Percentiles rank a stretch among this genome's conserved stretches.
Evolutionary conservation across 352 stramenopile genomes (phyloP).

Genomic region (Phytophthora brassicae): DNA sequence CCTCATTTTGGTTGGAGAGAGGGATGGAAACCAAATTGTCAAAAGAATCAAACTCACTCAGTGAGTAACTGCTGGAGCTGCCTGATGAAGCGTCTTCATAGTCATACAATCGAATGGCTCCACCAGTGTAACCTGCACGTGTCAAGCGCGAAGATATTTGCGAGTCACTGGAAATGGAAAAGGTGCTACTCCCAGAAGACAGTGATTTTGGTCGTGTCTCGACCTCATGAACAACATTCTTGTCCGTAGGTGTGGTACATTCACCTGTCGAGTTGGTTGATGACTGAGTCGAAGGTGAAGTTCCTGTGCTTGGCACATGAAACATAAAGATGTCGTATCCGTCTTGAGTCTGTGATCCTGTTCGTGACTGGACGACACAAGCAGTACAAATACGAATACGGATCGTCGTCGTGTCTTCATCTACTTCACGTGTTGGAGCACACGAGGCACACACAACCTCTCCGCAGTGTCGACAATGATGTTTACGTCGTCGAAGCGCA

Average conservation of each 20-base stretch:
- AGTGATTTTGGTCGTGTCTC: slow-evolving; percentile 28
- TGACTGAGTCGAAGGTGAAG: slow-evolving; percentile 19
- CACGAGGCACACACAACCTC: slow-evolving; percentile 77
- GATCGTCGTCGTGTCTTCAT: slow-evolving; percentile 30
- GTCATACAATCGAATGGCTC: slow-evolving; percentile 24
- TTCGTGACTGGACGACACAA: slow-evolving; percentile 57
- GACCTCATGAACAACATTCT: slow-evolving; percentile 21
- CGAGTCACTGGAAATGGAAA: slow-evolving; percentile 56
- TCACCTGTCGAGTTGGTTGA: slow-evolving; percentile 41
- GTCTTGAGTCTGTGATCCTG: slow-evolving; percentile 14
- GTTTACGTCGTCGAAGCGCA: slow-evolving; percentile 54
- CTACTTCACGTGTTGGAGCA: slow-evolving; percentile 53
- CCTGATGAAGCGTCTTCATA: slow-evolving; percentile 24
- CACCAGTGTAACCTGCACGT: slow-evolving; percentile 14
- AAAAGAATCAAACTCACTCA: slow-evolving; percentile 64
- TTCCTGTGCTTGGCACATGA: slow-evolving; percentile 36
- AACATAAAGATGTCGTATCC: slow-evolving; percentile 46
- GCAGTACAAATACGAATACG: slow-evolving; percentile 62
- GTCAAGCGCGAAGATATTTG: slow-evolving; percentile 32
- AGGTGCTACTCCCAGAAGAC: slow-evolving; percentile 52
- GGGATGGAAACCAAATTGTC: slow-evolving; percentile 34
- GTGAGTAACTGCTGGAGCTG: slow-evolving; percentile 58
- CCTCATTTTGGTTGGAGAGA: slow-evolving; percentile 27
- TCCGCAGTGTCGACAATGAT: slow-evolving; percentile 74
- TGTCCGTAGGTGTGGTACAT: slow-evolving; percentile 11